These are phyloP conservation scores for Tetraselmis striata DNA, from an alignment of 139 green algal genomes.

Conservation along the genomic window DNA sequence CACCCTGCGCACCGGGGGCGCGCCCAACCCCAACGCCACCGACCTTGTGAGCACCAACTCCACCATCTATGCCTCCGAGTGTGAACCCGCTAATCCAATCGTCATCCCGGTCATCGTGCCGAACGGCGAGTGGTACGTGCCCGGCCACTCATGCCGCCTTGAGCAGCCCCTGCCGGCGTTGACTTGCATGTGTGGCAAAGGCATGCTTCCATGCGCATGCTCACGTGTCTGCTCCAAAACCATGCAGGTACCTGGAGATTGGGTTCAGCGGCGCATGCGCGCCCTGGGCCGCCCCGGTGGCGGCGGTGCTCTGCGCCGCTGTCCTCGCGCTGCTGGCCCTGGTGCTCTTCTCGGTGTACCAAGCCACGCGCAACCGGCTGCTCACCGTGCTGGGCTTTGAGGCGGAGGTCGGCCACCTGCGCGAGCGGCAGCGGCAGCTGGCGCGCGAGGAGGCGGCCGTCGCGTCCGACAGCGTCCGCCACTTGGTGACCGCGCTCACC, in stretches of 20 bases:
- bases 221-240: too few species aligned
- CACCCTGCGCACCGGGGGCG: neutral
- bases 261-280: neutral
- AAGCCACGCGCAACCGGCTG: neutral
- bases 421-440: neutral
- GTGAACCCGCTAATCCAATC: neutral
- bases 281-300: neutral
- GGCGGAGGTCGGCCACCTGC: neutral
- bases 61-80: neutral
- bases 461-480: neutral
- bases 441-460: neutral
- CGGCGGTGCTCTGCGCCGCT: neutral
- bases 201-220: too few species aligned
- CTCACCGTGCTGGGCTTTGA: neutral
- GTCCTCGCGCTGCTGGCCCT: neutral
- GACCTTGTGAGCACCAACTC: neutral
- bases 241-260: neutral
- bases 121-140: neutral
- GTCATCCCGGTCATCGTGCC: neutral
- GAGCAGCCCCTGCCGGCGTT: too few species aligned
- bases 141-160: too few species aligned
- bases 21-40: neutral
- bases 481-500: neutral
- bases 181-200: too few species aligned
- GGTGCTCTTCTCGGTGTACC: neutral